Evolutionary conservation across 805 yeast genomes (phyloP), one percentile per base, ranked within the genome.

Genomic region (Metschnikowia lachancei): DNA sequence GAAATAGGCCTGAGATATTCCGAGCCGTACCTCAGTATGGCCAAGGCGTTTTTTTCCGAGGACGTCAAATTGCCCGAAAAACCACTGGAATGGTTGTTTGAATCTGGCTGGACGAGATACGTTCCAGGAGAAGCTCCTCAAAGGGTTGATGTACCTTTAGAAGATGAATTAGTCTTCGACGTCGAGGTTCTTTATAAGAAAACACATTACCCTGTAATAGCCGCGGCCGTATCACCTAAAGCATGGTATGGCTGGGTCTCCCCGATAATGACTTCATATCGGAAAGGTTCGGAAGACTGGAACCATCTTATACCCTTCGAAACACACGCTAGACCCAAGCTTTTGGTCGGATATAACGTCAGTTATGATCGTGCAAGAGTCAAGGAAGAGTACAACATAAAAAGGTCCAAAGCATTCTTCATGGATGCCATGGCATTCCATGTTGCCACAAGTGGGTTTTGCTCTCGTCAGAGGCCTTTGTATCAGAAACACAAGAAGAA

Each of bases 181-280:
- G 91, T 88, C 10, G 99, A 94, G 62, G 87, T 85, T 0, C 62
- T 91, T 58, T 91, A 89, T 65, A 83, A 87, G 54, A 65, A 80
- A 1, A 80, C 94, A 0, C 77, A 76, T 3, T 91, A 81, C 60
- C 83, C 98, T 0, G 80, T 86, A 0, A 61, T 94, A 64, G 97
- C 96, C 1, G 78, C 87, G 0, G 95, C 96, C 10, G 82, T 76
- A 1, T 81, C 96, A 0, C 62, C 74, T 0, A 70, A 75, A 9
- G 95, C 96, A 0, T 90, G 97, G 96, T 94, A 91, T 60, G 82
- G 83, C 0, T 94, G 99, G 99, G 82, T 89, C 8, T 89, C 96
- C 0, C 99, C 99, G 0, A 82, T 76, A 61, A 63, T 94, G 17
- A 74, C 85, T 1, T 22, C 42, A 2, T 33, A 10, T 13, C 34